Percentiles rank a stretch among this genome's conserved stretches.
Conservation (phyloP, 225 moss, liverwort and hornwort species). For the Bryoerythrophyllum caledonicum region DNA sequence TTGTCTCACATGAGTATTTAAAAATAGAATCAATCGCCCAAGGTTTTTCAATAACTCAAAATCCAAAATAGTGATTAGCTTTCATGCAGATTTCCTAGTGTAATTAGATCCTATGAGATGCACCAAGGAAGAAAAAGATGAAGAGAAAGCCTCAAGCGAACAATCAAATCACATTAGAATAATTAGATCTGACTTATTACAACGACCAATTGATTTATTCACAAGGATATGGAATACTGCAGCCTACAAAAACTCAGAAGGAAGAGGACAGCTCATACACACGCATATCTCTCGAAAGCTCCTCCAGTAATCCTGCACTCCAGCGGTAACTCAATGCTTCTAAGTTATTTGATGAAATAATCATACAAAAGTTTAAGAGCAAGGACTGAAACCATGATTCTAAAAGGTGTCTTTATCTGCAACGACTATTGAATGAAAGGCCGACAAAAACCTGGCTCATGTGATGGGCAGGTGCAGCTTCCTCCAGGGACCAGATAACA, state of each 20-base stretch:
- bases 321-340: conserved; percentile 4
- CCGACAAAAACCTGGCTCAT: background rate
- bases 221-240: background rate
- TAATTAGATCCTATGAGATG: too few relatives aligned
- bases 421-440: conserved; percentile 2
- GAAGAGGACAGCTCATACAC: background rate
- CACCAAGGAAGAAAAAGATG: too few relatives aligned
- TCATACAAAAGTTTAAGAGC: conserved; percentile 9
- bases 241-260: background rate
- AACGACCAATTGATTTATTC: background rate
- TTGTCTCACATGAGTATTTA: too few relatives aligned
- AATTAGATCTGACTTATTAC: background rate
- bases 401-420: background rate
- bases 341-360: conserved; percentile 9
- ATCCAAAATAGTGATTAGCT: too few relatives aligned
- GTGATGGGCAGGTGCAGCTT: background rate
- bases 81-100: too few relatives aligned
- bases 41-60: too few relatives aligned
- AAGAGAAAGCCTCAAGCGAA: too few relatives aligned
- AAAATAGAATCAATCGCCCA: too few relatives aligned
- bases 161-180: background rate
- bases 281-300: background rate
- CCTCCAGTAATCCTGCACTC: background rate
- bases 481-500: background rate
- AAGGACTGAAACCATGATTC: background rate